phyloP scores from a whole-genome alignment of 2,329 filamentous ascomycete species.

The Nigrograna mackinnonii region DNA sequence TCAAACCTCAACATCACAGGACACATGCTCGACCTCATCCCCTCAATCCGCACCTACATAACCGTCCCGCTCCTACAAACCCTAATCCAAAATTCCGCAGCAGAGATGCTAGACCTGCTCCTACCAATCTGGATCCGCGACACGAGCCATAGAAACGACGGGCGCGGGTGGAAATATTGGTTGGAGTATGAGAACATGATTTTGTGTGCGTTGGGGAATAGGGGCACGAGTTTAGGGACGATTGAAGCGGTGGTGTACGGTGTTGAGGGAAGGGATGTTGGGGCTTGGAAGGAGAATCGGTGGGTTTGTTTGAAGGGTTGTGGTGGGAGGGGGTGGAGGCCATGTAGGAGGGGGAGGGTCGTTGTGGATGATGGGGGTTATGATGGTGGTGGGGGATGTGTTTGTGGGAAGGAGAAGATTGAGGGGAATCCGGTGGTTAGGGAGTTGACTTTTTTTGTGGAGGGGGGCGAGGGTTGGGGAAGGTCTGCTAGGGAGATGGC shows the following conservation, averaged over 20 bases:
- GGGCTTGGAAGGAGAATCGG: not conserved
- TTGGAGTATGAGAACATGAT: not conserved
- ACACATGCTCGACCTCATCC: not conserved
- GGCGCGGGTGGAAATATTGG: not conserved
- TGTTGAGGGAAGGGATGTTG: not conserved
- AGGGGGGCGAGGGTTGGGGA: too few relatives aligned
- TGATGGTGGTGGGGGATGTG: not conserved
- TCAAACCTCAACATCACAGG: not conserved
- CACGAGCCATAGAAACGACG: not conserved
- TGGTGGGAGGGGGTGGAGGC: not conserved
- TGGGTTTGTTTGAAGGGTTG: not conserved
- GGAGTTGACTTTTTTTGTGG: too few relatives aligned
- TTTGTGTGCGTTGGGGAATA: not conserved
- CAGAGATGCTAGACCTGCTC: too few relatives aligned
- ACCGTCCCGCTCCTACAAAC: too few relatives aligned
- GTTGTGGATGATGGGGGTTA: not conserved
- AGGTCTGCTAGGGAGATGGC: too few relatives aligned
- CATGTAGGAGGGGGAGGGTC: not conserved
- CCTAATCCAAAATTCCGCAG: too few relatives aligned
- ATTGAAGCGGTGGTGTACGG: not conserved
- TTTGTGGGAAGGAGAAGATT: too few relatives aligned
- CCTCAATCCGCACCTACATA: not conserved
- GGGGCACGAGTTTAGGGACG: not conserved
- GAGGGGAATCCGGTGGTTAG: too few relatives aligned
- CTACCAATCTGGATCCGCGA: not conserved